phyloP scores from a whole-genome alignment of 345 rosid genomes.

The Brassica carinata region DNA sequence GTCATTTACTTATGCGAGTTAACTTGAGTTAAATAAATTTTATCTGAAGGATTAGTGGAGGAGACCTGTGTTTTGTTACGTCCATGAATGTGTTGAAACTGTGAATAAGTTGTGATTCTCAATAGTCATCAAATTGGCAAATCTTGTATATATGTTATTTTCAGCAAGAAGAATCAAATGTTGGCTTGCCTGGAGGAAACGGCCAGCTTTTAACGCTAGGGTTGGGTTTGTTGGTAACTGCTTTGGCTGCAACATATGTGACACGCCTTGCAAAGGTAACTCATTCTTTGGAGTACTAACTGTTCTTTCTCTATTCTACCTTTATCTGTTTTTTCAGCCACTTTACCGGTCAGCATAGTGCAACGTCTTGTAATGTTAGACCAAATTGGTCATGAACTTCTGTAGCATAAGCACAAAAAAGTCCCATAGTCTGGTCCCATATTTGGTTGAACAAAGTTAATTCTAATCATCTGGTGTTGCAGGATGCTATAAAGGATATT shows the following conservation, averaged over 20 bases:
- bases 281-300: neutral
- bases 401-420: neutral
- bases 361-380: neutral
- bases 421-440: neutral
- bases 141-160: slow-evolving; percentile 18
- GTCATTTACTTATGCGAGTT: too few relatives aligned
- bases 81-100: slow-evolving; percentile 5
- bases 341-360: neutral
- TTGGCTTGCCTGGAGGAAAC: slow-evolving; percentile 72
- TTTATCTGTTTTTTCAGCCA: neutral
- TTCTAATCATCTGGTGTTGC: slow-evolving; percentile 22
- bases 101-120: neutral
- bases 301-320: neutral
- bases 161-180: slow-evolving; percentile 92
- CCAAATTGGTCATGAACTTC: neutral
- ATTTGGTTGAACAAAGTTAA: neutral
- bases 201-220: slow-evolving; percentile 80
- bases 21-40: too few relatives aligned
- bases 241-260: slow-evolving; percentile 84
- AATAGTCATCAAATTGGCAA: neutral
- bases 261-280: slow-evolving; percentile 89
- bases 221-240: slow-evolving; percentile 75
- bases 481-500: slow-evolving; percentile 77
- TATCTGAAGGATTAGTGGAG: too few relatives aligned
- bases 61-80: neutral